Evolutionary conservation across 352 stramenopile genomes (phyloP).

Genomic region (Peronospora destructor): DNA sequence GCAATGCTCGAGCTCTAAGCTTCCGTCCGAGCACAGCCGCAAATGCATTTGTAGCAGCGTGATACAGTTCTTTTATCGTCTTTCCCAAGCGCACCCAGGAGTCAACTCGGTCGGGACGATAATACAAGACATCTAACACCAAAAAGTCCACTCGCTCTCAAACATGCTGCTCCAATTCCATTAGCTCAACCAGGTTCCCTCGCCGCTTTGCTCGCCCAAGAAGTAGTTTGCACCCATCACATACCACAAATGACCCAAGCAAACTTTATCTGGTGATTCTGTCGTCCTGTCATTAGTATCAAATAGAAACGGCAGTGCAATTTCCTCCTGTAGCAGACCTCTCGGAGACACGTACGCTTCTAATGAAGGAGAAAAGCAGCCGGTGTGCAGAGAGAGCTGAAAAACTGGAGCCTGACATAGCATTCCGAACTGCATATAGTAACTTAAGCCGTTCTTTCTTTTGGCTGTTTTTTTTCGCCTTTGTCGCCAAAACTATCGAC

Average conservation of each 20-base stretch:
- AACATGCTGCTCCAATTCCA: slow-evolving; percentile 51
- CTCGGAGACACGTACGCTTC: slow-evolving; percentile 34
- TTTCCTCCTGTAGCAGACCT: slow-evolving; percentile 30
- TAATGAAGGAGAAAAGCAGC: slow-evolving; percentile 11
- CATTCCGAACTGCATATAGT: slow-evolving; percentile 43
- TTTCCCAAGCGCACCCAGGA: slow-evolving; percentile 63
- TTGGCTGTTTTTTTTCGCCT: slow-evolving; percentile 56
- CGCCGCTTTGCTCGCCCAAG: slow-evolving; percentile 48
- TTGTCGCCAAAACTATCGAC: slow-evolving; percentile 36
- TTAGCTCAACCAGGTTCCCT: slow-evolving; percentile 50
- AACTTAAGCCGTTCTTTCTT: slow-evolving; percentile 73
- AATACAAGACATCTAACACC: slow-evolving; percentile 54
- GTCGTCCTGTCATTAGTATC: neutral
- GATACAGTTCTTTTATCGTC: slow-evolving; percentile 65
- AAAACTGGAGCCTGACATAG: slow-evolving; percentile 26
- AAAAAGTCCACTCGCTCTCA: slow-evolving; percentile 53
- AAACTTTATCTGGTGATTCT: slow-evolving; percentile 22
- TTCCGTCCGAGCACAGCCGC: slow-evolving; percentile 41
- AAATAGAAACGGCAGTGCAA: slow-evolving; percentile 11
- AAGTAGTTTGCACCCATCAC: slow-evolving; percentile 66
- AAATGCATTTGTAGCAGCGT: slow-evolving; percentile 54
- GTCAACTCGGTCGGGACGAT: slow-evolving; percentile 49
- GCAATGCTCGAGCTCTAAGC: slow-evolving; percentile 31
- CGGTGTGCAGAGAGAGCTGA: slow-evolving; percentile 17
- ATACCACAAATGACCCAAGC: slow-evolving; percentile 62